Evolutionary conservation across 768 basidiomycete species (phyloP), one percentile per base, ranked within the genome.

Genomic region (Trametes cingulata): DNA sequence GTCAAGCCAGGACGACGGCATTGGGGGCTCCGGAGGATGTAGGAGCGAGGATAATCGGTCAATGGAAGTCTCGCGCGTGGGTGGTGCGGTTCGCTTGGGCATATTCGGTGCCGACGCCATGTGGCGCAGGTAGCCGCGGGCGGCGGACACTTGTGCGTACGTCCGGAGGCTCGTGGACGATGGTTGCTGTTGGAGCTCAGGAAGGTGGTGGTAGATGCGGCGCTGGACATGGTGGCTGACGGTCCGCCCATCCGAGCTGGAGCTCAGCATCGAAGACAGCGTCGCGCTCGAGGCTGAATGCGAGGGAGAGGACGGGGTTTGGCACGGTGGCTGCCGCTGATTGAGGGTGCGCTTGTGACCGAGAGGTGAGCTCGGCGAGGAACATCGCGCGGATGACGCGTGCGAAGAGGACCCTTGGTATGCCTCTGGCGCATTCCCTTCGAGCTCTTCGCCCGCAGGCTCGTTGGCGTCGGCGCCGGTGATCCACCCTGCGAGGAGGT

Each of bases 1-100:
- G 68, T 87, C 85, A 22, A 90, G 73, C 89, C 89, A 91, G n/a
- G 82, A 82, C 8, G 77, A 70, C 3, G 88, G 87, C 33, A 90
- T 74, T 4, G 87, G 84, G n/a, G 85, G 85, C 56, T 56, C 62
- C 41, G 43, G 37, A 13, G 47, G 53, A 22, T 54, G 42, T 14
- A 45, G 42, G 14, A 35, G 43, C 2, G 49, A 43, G 7, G 69
- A 59, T 17, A 52, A 19, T 17, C 63, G 65, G 22, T 55, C 64
- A 24, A 52, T 52, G 19, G 63, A 65, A 36, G 35, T 47, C 13
- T 61, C 61, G 12, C 53, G 58, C 1, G 51, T 61, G 1, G 58
- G 57, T 1, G 61, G 42, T 19, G 35, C 33, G 47, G 49, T 36
- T 17, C 61, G 67, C 49, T 65, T 68, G 24, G 69, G 71, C 29